Percentiles rank a stretch among this genome's conserved stretches.
These are phyloP conservation scores for Penicillium antarcticum DNA, from an alignment of 495 filamentous ascomycete genomes.

Conservation along the genomic window DNA sequence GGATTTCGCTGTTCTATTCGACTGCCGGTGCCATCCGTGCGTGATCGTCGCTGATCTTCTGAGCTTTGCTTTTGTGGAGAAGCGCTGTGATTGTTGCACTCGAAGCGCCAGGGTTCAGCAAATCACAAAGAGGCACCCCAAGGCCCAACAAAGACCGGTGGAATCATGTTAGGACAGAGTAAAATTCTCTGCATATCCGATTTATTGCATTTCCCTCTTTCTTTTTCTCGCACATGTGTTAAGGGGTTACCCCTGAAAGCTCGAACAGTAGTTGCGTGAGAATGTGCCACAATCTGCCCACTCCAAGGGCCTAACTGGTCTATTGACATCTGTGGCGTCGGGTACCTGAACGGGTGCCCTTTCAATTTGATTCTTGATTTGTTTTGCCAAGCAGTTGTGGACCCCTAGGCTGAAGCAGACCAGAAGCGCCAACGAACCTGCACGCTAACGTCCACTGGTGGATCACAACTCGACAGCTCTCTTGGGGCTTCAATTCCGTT, in stretches of 20 bases:
- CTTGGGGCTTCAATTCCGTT: too few species aligned
- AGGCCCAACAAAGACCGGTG: too few species aligned
- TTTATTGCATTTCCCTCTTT: neutral
- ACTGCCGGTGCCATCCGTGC: neutral
- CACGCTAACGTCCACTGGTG: too few species aligned
- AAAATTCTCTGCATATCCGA: neutral
- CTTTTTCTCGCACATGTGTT: neutral
- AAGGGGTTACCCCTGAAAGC: neutral
- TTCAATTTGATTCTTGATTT: neutral
- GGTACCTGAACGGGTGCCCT: neutral
- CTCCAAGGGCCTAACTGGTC: too few species aligned
- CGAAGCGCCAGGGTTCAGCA: conserved; percentile 1
- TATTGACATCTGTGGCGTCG: neutral
- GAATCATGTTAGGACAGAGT: neutral
- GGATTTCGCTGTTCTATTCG: neutral
- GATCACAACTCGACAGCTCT: too few species aligned
- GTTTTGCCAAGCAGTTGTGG: too few species aligned
- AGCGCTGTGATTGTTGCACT: neutral
- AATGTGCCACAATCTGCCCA: neutral
- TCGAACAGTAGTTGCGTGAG: neutral
- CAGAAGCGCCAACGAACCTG: too few species aligned
- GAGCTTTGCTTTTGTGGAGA: neutral
- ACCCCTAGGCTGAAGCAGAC: neutral
- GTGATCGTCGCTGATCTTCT: neutral
- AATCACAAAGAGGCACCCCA: neutral